Evolutionary conservation across 2,329 filamentous ascomycete species (phyloP).

Genomic region (Plectosphaerella sp.): DNA sequence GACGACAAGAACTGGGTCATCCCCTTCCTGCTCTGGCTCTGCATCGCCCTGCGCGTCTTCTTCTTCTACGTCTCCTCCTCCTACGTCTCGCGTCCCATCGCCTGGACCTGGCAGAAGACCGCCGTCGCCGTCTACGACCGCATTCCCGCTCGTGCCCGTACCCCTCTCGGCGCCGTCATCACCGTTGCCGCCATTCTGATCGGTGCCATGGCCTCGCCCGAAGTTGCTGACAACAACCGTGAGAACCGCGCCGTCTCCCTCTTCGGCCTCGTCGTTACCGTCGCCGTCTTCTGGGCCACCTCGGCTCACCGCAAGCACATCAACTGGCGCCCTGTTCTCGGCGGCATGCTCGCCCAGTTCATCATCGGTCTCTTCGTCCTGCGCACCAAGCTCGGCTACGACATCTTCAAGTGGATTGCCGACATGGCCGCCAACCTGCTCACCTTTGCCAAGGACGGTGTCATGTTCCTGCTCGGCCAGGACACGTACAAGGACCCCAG

Average conservation of each 20-base stretch:
- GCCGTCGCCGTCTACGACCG: constrained; percentile 51
- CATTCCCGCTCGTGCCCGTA: constrained; percentile 64
- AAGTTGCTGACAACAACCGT: constrained; percentile 71
- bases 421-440: constrained; percentile 68
- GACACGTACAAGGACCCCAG: constrained; percentile 41
- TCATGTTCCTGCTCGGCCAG: constrained; percentile 56
- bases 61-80: constrained; percentile 69
- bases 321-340: constrained; percentile 78
- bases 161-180: constrained; percentile 56
- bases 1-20: constrained; percentile 75
- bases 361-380: constrained; percentile 85
- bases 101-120: constrained; percentile 63
- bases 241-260: constrained; percentile 76
- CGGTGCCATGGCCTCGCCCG: constrained; percentile 69
- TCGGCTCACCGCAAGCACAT: constrained; percentile 63
- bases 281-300: constrained; percentile 63
- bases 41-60: constrained; percentile 67
- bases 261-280: constrained; percentile 70
- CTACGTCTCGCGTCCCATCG: constrained; percentile 62
- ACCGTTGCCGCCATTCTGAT: constrained; percentile 72
- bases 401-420: constrained; percentile 90
- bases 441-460: constrained; percentile 69
- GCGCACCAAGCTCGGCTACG: constrained; percentile 73
- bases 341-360: constrained; percentile 85
- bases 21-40: constrained; percentile 77